Evolutionary conservation across 2,329 filamentous ascomycete genomes (phyloP).

Genomic region (Calcarisporium arbuscula): DNA sequence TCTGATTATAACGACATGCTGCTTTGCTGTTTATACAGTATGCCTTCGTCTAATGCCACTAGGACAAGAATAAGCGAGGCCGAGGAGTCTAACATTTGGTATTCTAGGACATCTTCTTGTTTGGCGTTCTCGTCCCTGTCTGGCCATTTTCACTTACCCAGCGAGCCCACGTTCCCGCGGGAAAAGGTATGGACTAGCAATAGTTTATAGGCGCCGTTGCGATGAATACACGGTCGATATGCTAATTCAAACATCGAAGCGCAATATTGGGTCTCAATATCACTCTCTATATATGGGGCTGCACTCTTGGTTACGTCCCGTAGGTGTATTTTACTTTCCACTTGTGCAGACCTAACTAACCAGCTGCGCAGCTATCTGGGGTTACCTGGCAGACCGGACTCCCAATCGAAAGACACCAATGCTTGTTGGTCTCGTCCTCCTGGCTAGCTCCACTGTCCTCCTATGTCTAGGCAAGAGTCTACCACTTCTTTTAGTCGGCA

Average conservation of each 20-base stretch:
- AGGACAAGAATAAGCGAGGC: background rate
- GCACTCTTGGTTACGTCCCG: slow-evolving; percentile 24
- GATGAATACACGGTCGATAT: background rate
- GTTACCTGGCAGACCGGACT: slow-evolving; percentile 27
- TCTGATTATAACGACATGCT: slow-evolving; percentile 24
- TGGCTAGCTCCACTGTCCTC: slow-evolving; percentile 23
- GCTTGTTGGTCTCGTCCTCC: slow-evolving; percentile 23
- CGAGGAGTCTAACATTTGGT: slow-evolving; percentile 3
- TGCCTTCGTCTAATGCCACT: background rate
- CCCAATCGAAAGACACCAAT: slow-evolving; percentile 25
- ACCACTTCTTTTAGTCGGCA: slow-evolving; percentile 24
- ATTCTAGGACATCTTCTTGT: slow-evolving; percentile 27
- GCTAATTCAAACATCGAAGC: slow-evolving; percentile 11
- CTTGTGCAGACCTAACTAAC: slow-evolving; percentile 1
- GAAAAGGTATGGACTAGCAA: slow-evolving; percentile 11
- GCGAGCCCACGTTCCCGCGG: slow-evolving; percentile 17
- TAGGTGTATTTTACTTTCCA: slow-evolving; percentile 10
- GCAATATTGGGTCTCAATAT: slow-evolving; percentile 30
- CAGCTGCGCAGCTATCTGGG: slow-evolving; percentile 24
- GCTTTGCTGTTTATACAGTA: slow-evolving; percentile 29
- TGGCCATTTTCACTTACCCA: slow-evolving; percentile 23
- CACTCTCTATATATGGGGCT: slow-evolving; percentile 25
- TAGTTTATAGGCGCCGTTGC: background rate
- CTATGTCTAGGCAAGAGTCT: slow-evolving; percentile 24
- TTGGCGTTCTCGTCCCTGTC: slow-evolving; percentile 27